Percentiles rank a stretch among this genome's conserved stretches.
Conservation (phyloP, 306 rosid genomes). For the Alnus rubra region DNA sequence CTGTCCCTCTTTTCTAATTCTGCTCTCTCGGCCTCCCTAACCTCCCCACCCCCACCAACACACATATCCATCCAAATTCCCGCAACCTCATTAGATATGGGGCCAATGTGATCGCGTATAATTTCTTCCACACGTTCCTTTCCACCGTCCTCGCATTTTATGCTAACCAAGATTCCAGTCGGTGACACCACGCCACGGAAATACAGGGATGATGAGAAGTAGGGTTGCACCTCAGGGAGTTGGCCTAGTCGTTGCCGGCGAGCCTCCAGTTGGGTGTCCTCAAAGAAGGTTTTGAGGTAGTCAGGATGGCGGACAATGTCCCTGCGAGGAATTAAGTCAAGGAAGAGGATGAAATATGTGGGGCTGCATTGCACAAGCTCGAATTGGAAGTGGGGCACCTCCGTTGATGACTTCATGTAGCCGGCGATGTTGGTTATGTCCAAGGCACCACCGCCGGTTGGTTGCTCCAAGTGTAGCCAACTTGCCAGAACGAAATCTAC, state of each 20-base stretch:
- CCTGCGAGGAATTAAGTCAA: slow-evolving; percentile 28
- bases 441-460: slow-evolving; percentile 27
- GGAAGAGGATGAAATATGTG: slow-evolving; percentile 30
- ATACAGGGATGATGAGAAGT: slow-evolving; percentile 35
- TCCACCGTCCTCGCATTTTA: slow-evolving; percentile 21
- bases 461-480: slow-evolving; percentile 34
- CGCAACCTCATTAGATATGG: slow-evolving; percentile 23
- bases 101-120: slow-evolving; percentile 1
- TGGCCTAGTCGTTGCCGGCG: neutral
- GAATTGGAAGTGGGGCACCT: slow-evolving; percentile 34
- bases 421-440: slow-evolving; percentile 32
- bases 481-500: slow-evolving; percentile 30
- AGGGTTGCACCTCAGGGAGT: slow-evolving; percentile 21
- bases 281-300: slow-evolving; percentile 28
- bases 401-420: slow-evolving; percentile 26
- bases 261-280: slow-evolving; percentile 20
- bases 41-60: slow-evolving; percentile 7
- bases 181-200: slow-evolving; percentile 29
- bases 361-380: slow-evolving; percentile 33
- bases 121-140: slow-evolving; percentile 16
- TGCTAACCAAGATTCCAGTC: slow-evolving; percentile 26
- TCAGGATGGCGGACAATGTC: slow-evolving; percentile 25
- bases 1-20: slow-evolving; percentile 26
- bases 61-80: slow-evolving; percentile 30
- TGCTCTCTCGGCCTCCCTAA: slow-evolving; percentile 14